These are phyloP conservation scores for Cynanchum wilfordii DNA, from an alignment of 257 asterid species.

Conservation along the genomic window DNA sequence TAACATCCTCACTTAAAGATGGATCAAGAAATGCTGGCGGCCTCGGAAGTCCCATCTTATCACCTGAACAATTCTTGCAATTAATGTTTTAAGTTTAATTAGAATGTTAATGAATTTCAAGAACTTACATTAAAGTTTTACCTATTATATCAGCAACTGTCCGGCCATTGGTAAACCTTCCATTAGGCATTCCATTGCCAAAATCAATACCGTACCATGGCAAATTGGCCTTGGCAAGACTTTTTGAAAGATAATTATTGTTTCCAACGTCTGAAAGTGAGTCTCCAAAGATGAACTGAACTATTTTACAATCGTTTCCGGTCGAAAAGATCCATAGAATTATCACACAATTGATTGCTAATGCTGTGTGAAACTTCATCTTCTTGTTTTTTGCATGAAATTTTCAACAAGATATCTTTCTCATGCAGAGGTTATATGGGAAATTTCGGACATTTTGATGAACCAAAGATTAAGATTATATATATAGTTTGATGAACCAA, in stretches of 20 bases:
- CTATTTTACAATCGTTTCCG: slow-evolving; percentile 51
- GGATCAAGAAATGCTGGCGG: slow-evolving; percentile 84
- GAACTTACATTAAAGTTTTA: slow-evolving; percentile 11
- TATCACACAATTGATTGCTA: slow-evolving; percentile 2
- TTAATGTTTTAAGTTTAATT: too few species aligned
- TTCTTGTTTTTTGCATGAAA: slow-evolving; percentile 15
- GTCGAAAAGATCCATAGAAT: slow-evolving; percentile 17
- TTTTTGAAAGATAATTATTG: slow-evolving; percentile 58
- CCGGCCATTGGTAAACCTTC: slow-evolving; percentile 81
- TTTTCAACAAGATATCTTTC: neutral
- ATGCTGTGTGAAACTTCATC: slow-evolving; percentile 14
- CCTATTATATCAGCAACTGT: slow-evolving; percentile 97
- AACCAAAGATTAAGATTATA: slow-evolving; percentile 18
- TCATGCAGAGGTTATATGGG: neutral
- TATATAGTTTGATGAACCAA: slow-evolving; percentile 67
- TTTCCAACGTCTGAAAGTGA: slow-evolving; percentile 92
- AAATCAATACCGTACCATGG: slow-evolving; percentile 92
- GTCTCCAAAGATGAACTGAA: slow-evolving; percentile 89
- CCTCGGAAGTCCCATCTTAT: slow-evolving; percentile 75
- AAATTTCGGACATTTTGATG: slow-evolving; percentile 8
- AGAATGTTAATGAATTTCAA: too few species aligned
- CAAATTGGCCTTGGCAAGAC: slow-evolving; percentile 75
- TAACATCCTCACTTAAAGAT: slow-evolving; percentile 50
- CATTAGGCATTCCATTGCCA: slow-evolving; percentile 79
- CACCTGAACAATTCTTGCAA: slow-evolving; percentile 38